phyloP scores from a whole-genome alignment of 2,329 filamentous ascomycete genomes.

The Coniochaeta sp. region DNA sequence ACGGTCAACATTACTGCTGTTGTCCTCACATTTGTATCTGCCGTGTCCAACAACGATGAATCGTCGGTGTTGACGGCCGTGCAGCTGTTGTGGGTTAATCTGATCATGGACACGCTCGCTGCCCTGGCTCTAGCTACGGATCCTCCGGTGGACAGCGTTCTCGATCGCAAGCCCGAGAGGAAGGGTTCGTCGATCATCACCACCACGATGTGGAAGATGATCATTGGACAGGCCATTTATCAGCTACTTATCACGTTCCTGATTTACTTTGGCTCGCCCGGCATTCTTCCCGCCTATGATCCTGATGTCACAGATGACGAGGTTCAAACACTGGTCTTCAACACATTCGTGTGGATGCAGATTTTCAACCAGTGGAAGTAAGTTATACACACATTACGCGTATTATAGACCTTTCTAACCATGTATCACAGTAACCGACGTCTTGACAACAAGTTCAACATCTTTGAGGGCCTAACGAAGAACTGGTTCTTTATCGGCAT shows the following conservation, averaged over 20 bases:
- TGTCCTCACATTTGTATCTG: conserved; percentile 77
- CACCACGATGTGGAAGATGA: conserved; percentile 98
- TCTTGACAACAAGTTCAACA: conserved; percentile 90
- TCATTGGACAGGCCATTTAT: conserved; percentile 84
- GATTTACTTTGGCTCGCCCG: conserved; percentile 53
- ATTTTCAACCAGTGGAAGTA: conserved; percentile 97
- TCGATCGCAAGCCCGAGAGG: conserved; percentile 64
- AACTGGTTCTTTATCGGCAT: conserved; percentile 90
- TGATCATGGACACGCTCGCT: conserved; percentile 96
- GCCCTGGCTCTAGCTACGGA: conserved; percentile 85
- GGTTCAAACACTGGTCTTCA: conserved; percentile 82
- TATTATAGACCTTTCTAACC: conserved; percentile 13
- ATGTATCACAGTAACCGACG: conserved; percentile 62
- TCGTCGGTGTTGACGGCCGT: conserved; percentile 77
- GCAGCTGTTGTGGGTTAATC: conserved; percentile 90
- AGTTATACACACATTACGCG: conserved; percentile 26
- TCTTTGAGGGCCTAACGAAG: conserved; percentile 77
- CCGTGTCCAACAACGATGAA: conserved; percentile 63
- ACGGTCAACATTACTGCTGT: conserved; percentile 92
- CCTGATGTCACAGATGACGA: conserved; percentile 33
- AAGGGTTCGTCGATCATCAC: conserved; percentile 62
- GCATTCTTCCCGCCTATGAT: conserved; percentile 28
- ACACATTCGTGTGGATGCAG: conserved; percentile 99
- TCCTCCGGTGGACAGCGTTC: conserved; percentile 72
- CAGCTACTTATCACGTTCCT: conserved; percentile 75